Evolutionary conservation across 1,284 basidiomycete genomes (phyloP).

Genomic region (Boletus putidus): DNA sequence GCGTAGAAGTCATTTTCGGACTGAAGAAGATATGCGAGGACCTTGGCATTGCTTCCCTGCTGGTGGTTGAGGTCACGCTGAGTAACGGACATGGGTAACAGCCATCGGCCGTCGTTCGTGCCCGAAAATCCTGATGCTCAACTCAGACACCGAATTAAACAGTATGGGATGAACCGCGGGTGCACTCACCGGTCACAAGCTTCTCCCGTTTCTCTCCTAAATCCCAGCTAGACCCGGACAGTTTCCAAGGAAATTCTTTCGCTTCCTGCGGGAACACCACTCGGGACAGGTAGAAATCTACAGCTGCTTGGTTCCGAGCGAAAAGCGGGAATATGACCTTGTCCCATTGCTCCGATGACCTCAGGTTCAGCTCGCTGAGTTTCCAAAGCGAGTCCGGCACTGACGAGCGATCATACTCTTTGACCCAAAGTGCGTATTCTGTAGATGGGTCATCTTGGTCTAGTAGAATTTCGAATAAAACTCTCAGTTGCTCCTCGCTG

Average conservation of each 20-base stretch:
- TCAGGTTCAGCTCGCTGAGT: background rate
- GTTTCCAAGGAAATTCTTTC: background rate
- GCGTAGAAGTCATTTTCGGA: slow-evolving; percentile 28
- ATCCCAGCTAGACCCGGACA: background rate
- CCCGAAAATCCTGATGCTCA: background rate
- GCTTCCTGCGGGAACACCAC: background rate
- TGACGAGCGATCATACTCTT: background rate
- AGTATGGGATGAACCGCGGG: background rate
- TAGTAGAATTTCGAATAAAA: background rate
- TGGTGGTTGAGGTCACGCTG: background rate
- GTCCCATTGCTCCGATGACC: background rate
- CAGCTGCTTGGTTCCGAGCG: background rate
- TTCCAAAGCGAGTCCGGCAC: background rate
- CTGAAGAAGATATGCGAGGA: background rate
- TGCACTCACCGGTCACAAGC: background rate
- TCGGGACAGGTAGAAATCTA: background rate
- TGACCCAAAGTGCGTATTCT: background rate
- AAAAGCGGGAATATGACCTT: background rate
- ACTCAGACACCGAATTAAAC: background rate
- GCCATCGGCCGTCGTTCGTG: background rate
- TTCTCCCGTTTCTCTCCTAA: background rate
- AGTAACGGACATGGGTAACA: background rate
- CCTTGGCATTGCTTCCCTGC: background rate
- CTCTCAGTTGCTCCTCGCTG: background rate
- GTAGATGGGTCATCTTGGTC: background rate